phyloP scores from a whole-genome alignment of 1,139 yeast species.

The Candida tunisiensis region DNA sequence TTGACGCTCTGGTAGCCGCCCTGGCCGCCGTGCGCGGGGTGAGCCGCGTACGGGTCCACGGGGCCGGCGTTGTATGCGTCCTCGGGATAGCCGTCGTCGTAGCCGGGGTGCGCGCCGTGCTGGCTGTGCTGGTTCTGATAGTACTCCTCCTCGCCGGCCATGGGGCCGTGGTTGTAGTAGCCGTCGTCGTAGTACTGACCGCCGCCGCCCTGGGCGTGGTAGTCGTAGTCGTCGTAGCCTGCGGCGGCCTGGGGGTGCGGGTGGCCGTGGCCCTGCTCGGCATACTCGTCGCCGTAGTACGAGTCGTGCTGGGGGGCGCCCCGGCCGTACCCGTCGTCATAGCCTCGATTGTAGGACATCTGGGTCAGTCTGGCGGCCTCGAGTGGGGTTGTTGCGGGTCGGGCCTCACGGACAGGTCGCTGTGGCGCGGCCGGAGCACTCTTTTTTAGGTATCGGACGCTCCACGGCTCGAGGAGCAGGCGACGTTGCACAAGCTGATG shows the following conservation, averaged over 20 bases:
- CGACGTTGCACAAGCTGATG: too few relatives aligned
- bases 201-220: constrained; percentile 7
- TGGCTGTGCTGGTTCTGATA: constrained; percentile 14
- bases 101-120: constrained; percentile 13
- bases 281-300: constrained; percentile 11
- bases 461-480: too few relatives aligned
- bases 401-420: too few relatives aligned
- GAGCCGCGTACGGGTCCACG: constrained; percentile 16
- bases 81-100: constrained; percentile 16
- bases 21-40: constrained; percentile 7
- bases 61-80: constrained; percentile 18
- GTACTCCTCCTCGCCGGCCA: constrained; percentile 10
- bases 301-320: constrained; percentile 7
- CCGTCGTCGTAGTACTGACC: constrained; percentile 14
- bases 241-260: constrained; percentile 16
- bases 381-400: background rate
- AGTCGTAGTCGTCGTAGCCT: constrained; percentile 6
- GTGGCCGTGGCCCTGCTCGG: constrained; percentile 11
- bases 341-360: background rate
- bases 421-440: too few relatives aligned
- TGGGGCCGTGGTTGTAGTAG: constrained; percentile 14
- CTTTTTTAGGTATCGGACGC: too few relatives aligned
- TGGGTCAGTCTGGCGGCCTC: background rate
- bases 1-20: constrained; percentile 12
- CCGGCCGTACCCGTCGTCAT: constrained; percentile 1